A percentile compares a stretch with the other conserved stretches of the same genome.
phyloP scores from a whole-genome alignment of 495 filamentous ascomycete genomes.

The Cercophora sp. region DNA sequence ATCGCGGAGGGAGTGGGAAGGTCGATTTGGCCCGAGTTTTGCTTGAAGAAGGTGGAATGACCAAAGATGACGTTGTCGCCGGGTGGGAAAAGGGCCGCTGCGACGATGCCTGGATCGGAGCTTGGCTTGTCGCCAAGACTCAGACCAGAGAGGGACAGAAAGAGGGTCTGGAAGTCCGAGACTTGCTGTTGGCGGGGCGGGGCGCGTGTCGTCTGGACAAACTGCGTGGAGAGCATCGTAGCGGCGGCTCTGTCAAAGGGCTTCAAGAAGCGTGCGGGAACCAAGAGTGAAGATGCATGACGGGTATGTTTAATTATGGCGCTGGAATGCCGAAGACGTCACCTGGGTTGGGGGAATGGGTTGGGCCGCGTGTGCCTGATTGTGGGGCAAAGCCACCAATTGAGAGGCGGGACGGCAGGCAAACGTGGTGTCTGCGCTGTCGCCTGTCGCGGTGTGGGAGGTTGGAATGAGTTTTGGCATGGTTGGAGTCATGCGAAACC shows the following conservation, averaged over 20 bases:
- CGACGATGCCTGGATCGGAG: background rate
- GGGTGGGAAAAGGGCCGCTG: slow-evolving; percentile 17
- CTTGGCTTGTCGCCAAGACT: background rate
- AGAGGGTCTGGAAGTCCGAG: background rate
- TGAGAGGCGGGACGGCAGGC: too few species aligned
- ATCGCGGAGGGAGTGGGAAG: slow-evolving; percentile 15
- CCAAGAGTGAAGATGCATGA: background rate
- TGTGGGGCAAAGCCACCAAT: background rate
- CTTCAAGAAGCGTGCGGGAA: background rate
- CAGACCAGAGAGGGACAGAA: background rate
- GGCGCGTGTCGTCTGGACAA: background rate
- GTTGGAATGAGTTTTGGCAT: too few species aligned
- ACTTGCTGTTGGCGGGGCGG: background rate
- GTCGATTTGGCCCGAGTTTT: slow-evolving; percentile 3
- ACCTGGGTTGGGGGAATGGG: slow-evolving; percentile 1
- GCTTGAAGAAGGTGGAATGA: slow-evolving; percentile 22
- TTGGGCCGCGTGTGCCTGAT: background rate
- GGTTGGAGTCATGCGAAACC: too few species aligned
- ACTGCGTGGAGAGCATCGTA: background rate
- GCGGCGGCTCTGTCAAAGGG: background rate
- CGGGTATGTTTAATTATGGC: background rate
- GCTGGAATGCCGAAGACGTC: background rate
- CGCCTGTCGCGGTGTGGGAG: too few species aligned
- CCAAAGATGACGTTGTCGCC: slow-evolving; percentile 23
- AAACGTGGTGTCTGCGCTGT: too few species aligned